Evolutionary conservation across 1,139 yeast species (phyloP).

Genomic region (Debaryomycetaceae sp.): DNA sequence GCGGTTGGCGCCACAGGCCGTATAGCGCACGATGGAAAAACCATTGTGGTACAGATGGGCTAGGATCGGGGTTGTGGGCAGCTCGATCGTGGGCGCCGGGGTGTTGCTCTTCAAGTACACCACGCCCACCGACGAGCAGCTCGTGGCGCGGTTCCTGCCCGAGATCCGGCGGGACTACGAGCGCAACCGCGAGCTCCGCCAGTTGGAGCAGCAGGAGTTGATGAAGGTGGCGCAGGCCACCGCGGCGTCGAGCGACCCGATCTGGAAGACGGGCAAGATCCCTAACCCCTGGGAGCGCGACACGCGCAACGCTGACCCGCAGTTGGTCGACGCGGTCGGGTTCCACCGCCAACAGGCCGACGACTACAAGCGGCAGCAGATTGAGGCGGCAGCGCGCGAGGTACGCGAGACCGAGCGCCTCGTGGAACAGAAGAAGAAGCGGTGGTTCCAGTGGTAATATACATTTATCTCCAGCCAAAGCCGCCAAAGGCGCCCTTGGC

Average conservation of each 20-base stretch:
- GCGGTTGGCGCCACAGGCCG: no score
- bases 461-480: slow-evolving; percentile 12
- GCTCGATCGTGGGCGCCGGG: slow-evolving; percentile 64
- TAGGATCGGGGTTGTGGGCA: slow-evolving; percentile 50
- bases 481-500: slow-evolving; percentile 6
- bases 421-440: slow-evolving; percentile 27
- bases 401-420: slow-evolving; percentile 37
- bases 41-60: slow-evolving; percentile 59
- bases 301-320: slow-evolving; percentile 28
- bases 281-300: slow-evolving; percentile 58
- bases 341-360: slow-evolving; percentile 47
- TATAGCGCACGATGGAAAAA: slow-evolving; percentile 18
- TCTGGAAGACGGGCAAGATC: slow-evolving; percentile 75
- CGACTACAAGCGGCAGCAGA: slow-evolving; percentile 39
- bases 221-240: slow-evolving; percentile 64
- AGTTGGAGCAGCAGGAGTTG: slow-evolving; percentile 60
- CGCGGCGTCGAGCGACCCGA: slow-evolving; percentile 63
- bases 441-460: slow-evolving; percentile 36
- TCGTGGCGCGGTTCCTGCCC: slow-evolving; percentile 73
- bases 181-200: slow-evolving; percentile 56
- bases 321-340: slow-evolving; percentile 44
- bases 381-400: slow-evolving; percentile 43
- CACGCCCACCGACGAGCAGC: slow-evolving; percentile 79
- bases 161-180: slow-evolving; percentile 78
- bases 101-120: slow-evolving; percentile 62